phyloP scores from a whole-genome alignment of 2,329 filamentous ascomycete genomes.

The Aspergillus texensis region DNA sequence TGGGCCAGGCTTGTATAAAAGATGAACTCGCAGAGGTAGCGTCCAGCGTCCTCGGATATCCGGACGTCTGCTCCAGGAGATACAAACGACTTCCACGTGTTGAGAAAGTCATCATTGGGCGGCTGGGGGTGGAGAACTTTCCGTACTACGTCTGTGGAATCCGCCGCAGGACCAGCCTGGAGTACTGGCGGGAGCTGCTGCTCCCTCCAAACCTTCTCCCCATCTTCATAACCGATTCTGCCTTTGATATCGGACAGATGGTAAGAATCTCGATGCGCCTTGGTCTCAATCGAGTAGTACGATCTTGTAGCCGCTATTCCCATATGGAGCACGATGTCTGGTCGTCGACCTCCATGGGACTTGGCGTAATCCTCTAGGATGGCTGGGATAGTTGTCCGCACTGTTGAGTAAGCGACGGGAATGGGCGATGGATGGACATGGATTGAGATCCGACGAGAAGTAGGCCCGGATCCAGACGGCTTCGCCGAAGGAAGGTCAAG shows the following conservation, averaged over 20 bases:
- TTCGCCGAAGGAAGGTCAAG: slow-evolving; percentile 51
- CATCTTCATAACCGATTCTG: slow-evolving; percentile 41
- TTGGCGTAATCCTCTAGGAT: slow-evolving; percentile 58
- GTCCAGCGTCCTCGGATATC: slow-evolving; percentile 70
- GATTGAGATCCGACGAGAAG: slow-evolving; percentile 39
- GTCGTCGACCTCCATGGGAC: slow-evolving; percentile 43
- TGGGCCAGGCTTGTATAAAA: slow-evolving; percentile 68
- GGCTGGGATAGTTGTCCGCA: slow-evolving; percentile 64
- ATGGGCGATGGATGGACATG: slow-evolving; percentile 65
- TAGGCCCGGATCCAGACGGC: slow-evolving; percentile 13
- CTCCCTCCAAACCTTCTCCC: slow-evolving; percentile 58
- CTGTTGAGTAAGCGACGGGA: slow-evolving; percentile 69
- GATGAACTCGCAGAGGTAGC: slow-evolving; percentile 77
- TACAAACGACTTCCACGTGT: slow-evolving; percentile 36
- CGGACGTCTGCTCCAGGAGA: slow-evolving; percentile 46
- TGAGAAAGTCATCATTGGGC: slow-evolving; percentile 37
- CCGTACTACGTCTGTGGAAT: slow-evolving; percentile 6
- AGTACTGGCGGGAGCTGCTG: slow-evolving; percentile 55
- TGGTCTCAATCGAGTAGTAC: slow-evolving; percentile 72
- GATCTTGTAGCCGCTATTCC: slow-evolving; percentile 71
- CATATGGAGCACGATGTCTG: slow-evolving; percentile 74
- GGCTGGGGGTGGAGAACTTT: slow-evolving; percentile 27
- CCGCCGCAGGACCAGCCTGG: slow-evolving; percentile 45
- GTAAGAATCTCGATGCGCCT: slow-evolving; percentile 74
- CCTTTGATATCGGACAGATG: slow-evolving; percentile 70